phyloP scores from a whole-genome alignment of 2,329 filamentous ascomycete species.

The Myriosclerotinia curreyana region DNA sequence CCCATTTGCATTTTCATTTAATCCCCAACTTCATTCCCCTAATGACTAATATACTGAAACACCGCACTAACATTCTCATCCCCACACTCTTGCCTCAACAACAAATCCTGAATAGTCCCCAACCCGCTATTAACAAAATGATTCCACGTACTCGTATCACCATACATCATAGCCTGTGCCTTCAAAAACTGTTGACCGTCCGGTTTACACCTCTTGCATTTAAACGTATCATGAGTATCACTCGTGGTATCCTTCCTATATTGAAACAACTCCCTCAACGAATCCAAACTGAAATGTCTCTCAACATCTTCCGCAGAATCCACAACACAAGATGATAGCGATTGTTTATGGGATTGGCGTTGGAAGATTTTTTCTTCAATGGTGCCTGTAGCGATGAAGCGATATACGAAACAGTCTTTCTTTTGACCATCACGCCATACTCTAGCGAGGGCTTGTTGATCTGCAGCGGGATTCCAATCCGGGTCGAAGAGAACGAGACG shows the following conservation, averaged over 20 bases:
- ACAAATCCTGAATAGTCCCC: conserved; percentile 80
- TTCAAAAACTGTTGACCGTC: conserved; percentile 87
- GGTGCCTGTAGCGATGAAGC: conserved; percentile 97
- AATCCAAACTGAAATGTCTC: conserved; percentile 90
- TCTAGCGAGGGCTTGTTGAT: conserved; percentile 93
- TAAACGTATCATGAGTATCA: conserved; percentile 98
- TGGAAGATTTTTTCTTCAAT: conserved; percentile 99
- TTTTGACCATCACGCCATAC: conserved; percentile 99
- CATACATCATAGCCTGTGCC: conserved; percentile 91
- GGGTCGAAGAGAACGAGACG: conserved; percentile 94
- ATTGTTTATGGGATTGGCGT: conserved; percentile 96
- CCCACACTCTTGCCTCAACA: conserved; percentile 80
- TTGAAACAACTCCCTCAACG: conserved; percentile 88
- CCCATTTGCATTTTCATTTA: no score
- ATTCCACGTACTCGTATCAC: conserved; percentile 99
- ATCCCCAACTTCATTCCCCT: neutral
- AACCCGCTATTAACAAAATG: conserved; percentile 85
- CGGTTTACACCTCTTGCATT: conserved; percentile 89
- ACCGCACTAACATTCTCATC: conserved; percentile 85
- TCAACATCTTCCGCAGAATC: conserved; percentile 97
- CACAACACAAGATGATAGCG: conserved; percentile 90
- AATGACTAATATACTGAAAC: conserved; percentile 98
- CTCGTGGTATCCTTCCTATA: conserved; percentile 81
- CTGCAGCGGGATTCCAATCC: conserved; percentile 96
- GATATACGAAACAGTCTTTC: conserved; percentile 98